These are phyloP conservation scores for Vitellaria paradoxa DNA, from an alignment of 179 eudicot genomes.

Conservation along the genomic window DNA sequence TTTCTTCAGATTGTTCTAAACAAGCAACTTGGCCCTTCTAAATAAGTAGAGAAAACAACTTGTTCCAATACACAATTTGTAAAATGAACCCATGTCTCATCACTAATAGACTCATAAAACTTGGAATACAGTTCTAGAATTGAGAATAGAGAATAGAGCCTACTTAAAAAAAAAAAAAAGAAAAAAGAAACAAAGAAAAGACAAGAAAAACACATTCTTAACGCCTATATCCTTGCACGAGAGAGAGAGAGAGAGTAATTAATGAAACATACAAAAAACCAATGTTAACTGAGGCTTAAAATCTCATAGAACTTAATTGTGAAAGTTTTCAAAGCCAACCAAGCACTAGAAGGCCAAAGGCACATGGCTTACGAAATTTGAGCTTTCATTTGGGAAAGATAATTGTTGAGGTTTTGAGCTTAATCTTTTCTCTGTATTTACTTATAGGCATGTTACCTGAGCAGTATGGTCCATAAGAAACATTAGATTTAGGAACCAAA, in stretches of 20 bases:
- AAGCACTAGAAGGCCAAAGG: not conserved
- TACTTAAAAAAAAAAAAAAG: too few relatives aligned
- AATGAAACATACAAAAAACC: not conserved
- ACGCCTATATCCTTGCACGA: too few relatives aligned
- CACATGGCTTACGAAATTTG: too few relatives aligned
- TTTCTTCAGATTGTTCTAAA: not conserved
- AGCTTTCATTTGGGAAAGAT: not conserved
- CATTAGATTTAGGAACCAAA: constrained; percentile 28
- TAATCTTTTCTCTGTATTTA: not conserved
- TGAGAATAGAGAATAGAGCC: not conserved
- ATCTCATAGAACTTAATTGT: not conserved
- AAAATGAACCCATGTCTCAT: not conserved
- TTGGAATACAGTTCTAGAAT: not conserved
- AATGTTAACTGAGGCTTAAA: not conserved
- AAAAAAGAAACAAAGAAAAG: too few relatives aligned
- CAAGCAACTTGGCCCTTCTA: not conserved
- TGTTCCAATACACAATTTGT: not conserved
- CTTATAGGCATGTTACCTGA: constrained; percentile 15
- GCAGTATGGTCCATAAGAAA: constrained; percentile 29
- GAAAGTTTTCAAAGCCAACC: not conserved
- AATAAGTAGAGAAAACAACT: not conserved
- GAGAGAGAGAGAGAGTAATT: too few relatives aligned
- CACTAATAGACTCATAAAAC: not conserved
- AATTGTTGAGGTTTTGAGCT: not conserved
- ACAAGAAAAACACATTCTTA: too few relatives aligned